Evolutionary conservation across 2,329 filamentous ascomycete genomes (phyloP), one percentile per base, ranked within the genome.

Genomic region (Colletotrichum lindemuthianum): DNA sequence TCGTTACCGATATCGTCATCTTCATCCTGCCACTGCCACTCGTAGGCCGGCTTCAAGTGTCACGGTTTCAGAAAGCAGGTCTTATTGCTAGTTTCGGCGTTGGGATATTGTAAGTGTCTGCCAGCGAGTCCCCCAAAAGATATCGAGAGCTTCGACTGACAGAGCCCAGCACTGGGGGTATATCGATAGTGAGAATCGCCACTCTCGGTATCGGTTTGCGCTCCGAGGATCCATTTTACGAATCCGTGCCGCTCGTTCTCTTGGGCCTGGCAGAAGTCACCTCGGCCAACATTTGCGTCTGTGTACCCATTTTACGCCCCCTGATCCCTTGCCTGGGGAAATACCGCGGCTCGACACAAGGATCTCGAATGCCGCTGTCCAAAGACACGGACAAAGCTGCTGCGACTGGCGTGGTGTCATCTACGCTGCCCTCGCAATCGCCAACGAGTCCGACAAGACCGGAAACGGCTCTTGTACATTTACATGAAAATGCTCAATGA

Each of bases 1-100:
- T 68, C 10, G 3, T 54, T n/a, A 68, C 67, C 0, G 60, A 65
- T 13, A n/a, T 67, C 15, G 16, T 68, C 41, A 65, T 68, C 10
- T 55, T 68, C 33, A 45, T 56, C 33, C 48, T 68, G 11, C 67
- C 67, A 0, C 37, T 68, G 2, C 39, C 50, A 5, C 39, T 67
- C 9, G 24, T 68, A 4, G 16, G 40, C 9, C 34, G 16, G 2
- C 39, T 67, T 8, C 60, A 57, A 3, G 45, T 68, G 16, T 24
- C 57, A 2, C 32, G 45, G 12, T 49, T 41, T 36, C 65, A 65
- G 33, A 68, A 67, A 24, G 5, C 43, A 5, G 50, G 59, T 0
- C 58, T 68, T 13, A 55, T 50, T 13, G 44, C 34, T 7, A 50
- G 63, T 15, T 68, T 68, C 11, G 51, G 57, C 6, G 53, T 68